Conservation (phyloP, 1,284 basidiomycete species). For the Agroathelia rolfsii region DNA sequence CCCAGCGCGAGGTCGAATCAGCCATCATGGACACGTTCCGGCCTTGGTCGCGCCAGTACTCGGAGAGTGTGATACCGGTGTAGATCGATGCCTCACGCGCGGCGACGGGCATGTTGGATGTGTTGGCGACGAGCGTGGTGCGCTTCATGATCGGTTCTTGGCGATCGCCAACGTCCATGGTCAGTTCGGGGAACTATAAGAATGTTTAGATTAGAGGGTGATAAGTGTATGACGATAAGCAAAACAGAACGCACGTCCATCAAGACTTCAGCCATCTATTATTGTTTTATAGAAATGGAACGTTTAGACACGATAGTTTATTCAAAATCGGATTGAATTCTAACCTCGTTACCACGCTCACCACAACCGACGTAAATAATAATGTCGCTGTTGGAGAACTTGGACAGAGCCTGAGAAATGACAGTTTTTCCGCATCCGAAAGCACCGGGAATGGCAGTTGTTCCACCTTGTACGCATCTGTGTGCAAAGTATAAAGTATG, state of each 20-base stretch:
- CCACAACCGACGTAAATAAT: slow-evolving; percentile 99
- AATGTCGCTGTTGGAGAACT: slow-evolving; percentile 99
- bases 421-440: slow-evolving; percentile 99
- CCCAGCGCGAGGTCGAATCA: slow-evolving; percentile 99
- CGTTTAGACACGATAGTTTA: slow-evolving; percentile 8
- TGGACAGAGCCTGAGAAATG: slow-evolving; percentile 94
- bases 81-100: slow-evolving; percentile 99
- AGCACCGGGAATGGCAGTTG: slow-evolving; percentile 97
- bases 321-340: slow-evolving; percentile 12
- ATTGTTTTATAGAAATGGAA: slow-evolving; percentile 1
- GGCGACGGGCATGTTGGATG: slow-evolving; percentile 99
- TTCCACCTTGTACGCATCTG: slow-evolving; percentile 95
- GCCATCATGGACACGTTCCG: slow-evolving; percentile 99
- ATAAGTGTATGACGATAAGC: slow-evolving; percentile 6
- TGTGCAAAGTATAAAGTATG: slow-evolving; percentile 7
- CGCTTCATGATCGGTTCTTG: slow-evolving; percentile 99
- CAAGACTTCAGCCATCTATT: slow-evolving; percentile 94
- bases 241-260: slow-evolving; percentile 57
- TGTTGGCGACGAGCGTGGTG: slow-evolving; percentile 97
- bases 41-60: slow-evolving; percentile 99
- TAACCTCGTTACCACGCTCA: slow-evolving; percentile 82
- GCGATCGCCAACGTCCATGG: slow-evolving; percentile 82
- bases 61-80: slow-evolving; percentile 97
- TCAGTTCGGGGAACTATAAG: slow-evolving; percentile 85
- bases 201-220: slow-evolving; percentile 9